Evolutionary conservation across 2,329 filamentous ascomycete genomes (phyloP), one percentile per base, ranked within the genome.

Genomic region (Pestalotiopsis sp.): DNA sequence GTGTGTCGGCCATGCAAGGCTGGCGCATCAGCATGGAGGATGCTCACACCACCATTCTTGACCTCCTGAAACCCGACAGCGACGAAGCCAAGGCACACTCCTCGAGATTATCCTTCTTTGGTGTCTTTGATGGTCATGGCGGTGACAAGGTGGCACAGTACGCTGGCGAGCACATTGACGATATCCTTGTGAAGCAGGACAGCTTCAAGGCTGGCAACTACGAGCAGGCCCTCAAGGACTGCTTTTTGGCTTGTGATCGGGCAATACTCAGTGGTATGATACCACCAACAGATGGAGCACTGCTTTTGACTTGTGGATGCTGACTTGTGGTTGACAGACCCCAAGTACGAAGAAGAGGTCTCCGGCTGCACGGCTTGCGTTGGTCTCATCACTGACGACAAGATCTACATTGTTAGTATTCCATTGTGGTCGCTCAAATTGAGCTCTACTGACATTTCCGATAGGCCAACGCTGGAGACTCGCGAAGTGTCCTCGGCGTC

Each of bases 21-120:
- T 99, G 96, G 96, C 93, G 96, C 85, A 98, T 99, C 84, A 97
- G 93, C 86, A 99, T 99, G 96, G 96, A 99, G 82, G 96, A 99
- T 81, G 91, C 96, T 72, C 96, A 99, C 84, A 93, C 93, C 71
- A 89, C 93, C 68, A 85, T 98, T 66, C 92, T 99, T 79, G 93
- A 98, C 82, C 90, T 98, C 74, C 89, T 96, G 77, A 85, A 90
- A 70, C 77, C 80, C 68, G 77, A 82, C 69, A 79, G 79, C 70
- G 80, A 91, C 67, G 86, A 89, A 31, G 84, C 90, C 73, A 87
- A 91, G 41, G 83, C 85, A 65, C 87, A 91, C 75, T 85, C 91
- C 76, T 89, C 91, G 76, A 91, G 92, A 79, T 86, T 98, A 77
- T 94, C 94, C 74, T 98, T 97, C 85, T 99, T 99, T 79, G 96